These are phyloP conservation scores for Cutaneotrichosporon arboriforme DNA, from an alignment of 1,284 basidiomycete genomes.

Conservation along the genomic window DNA sequence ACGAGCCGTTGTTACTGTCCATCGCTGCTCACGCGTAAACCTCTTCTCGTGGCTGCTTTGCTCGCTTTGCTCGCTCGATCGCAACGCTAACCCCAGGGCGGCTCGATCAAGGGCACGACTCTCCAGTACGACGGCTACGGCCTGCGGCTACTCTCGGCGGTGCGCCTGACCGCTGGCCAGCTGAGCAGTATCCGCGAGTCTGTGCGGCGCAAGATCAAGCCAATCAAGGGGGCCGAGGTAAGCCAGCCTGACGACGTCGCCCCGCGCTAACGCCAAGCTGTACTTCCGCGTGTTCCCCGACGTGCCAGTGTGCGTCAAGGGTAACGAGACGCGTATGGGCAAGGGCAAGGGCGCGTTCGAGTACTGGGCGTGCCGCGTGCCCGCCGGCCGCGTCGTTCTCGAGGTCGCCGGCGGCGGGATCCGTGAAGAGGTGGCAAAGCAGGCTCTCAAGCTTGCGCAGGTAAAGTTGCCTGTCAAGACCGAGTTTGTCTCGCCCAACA, in stretches of 20 bases:
- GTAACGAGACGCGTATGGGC: constrained; percentile 99
- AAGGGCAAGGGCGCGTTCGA: constrained; percentile 98
- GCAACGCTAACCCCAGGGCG: constrained; percentile 60
- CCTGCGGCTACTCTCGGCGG: constrained; percentile 77
- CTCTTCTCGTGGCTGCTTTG: too few relatives aligned
- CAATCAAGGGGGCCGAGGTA: constrained; percentile 75
- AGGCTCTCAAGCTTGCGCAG: constrained; percentile 84
- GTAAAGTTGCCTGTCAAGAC: constrained; percentile 82
- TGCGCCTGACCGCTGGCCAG: constrained; percentile 84
- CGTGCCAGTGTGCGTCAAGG: constrained; percentile 96
- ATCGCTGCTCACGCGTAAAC: too few relatives aligned
- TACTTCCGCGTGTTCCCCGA: constrained; percentile 92
- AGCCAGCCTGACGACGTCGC: not conserved
- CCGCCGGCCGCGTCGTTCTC: constrained; percentile 87
- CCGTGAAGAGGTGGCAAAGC: constrained; percentile 85
- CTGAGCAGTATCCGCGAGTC: constrained; percentile 80
- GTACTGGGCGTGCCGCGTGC: constrained; percentile 92
- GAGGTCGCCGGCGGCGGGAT: constrained; percentile 89
- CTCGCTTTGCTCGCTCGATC: too few relatives aligned
- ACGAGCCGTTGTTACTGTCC: too few relatives aligned
- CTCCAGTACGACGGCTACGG: constrained; percentile 84
- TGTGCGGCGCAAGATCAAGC: constrained; percentile 84
- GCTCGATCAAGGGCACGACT: constrained; percentile 89
- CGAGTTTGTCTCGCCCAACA: constrained; percentile 72
- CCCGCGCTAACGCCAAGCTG: constrained; percentile 44